These are phyloP conservation scores for Talaromyces sp. DNA, from an alignment of 2,329 filamentous ascomycete species.

Conservation along the genomic window DNA sequence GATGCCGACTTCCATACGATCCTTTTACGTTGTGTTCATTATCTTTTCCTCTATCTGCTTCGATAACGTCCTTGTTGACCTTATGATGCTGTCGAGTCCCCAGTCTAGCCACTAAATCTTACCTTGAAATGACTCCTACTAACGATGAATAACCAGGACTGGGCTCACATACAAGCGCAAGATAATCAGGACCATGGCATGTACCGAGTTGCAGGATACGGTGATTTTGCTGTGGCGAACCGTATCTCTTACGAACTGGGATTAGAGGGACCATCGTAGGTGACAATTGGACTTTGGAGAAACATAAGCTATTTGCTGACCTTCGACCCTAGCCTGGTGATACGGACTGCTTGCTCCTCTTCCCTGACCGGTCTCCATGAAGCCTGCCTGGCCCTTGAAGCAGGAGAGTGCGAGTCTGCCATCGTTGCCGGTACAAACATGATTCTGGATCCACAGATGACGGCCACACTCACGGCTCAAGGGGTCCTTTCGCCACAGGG, in stretches of 20 bases:
- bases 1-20: too few relatives aligned
- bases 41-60: too few relatives aligned
- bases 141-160: too few relatives aligned
- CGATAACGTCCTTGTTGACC: too few relatives aligned
- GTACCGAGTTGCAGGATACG: slow-evolving; percentile 5
- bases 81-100: too few relatives aligned
- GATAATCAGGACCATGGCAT: slow-evolving; percentile 12
- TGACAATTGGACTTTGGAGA: slow-evolving; percentile 37
- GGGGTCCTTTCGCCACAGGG: slow-evolving; percentile 48
- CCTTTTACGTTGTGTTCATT: too few relatives aligned
- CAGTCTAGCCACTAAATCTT: too few relatives aligned
- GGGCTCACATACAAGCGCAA: slow-evolving; percentile 14
- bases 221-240: slow-evolving; percentile 17
- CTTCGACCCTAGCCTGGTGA: slow-evolving; percentile 22
- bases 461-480: slow-evolving; percentile 28
- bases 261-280: slow-evolving; percentile 24
- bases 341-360: not conserved
- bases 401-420: slow-evolving; percentile 20
- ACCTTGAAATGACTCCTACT: too few relatives aligned
- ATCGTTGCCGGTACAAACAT: slow-evolving; percentile 24
- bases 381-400: slow-evolving; percentile 20
- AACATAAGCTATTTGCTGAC: slow-evolving; percentile 35
- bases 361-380: slow-evolving; percentile 25
- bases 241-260: slow-evolving; percentile 22
- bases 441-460: slow-evolving; percentile 25